Conservation (phyloP, 2,329 filamentous ascomycete species). For the Amauroascus verrucosus region DNA sequence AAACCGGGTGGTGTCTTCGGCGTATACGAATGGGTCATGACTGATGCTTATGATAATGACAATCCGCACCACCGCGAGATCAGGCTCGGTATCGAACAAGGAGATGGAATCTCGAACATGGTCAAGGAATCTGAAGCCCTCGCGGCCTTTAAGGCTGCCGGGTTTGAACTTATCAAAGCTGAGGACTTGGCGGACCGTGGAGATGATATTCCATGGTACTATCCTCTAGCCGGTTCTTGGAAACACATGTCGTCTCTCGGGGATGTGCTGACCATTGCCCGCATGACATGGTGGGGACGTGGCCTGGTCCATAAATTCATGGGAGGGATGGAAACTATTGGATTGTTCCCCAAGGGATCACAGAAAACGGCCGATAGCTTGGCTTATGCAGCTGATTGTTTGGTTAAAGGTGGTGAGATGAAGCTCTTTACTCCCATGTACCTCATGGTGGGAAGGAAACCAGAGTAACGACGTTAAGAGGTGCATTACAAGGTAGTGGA, state of each 20-base stretch:
- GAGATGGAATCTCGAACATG: conserved; percentile 97
- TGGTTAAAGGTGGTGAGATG: conserved; percentile 76
- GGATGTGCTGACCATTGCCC: conserved; percentile 71
- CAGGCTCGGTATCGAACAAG: conserved; percentile 87
- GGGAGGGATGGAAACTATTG: conserved; percentile 62
- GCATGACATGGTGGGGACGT: conserved; percentile 81
- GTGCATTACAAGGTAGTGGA: neutral
- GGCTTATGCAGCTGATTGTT: conserved; percentile 66
- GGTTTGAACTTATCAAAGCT: conserved; percentile 71
- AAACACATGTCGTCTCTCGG: conserved; percentile 69
- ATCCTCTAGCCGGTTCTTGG: conserved; percentile 75
- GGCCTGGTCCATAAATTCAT: conserved; percentile 64
- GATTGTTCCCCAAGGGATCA: conserved; percentile 68
- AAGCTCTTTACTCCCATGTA: conserved; percentile 99
- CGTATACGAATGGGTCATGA: conserved; percentile 99
- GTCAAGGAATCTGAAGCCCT: conserved; percentile 73
- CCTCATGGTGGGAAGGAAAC: conserved; percentile 88
- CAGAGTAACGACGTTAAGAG: conserved; percentile 33
- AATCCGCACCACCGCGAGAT: conserved; percentile 81
- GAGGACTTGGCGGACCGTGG: conserved; percentile 75
- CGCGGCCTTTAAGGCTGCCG: conserved; percentile 72
- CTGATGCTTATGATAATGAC: conserved; percentile 81
- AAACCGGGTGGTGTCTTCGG: conserved; percentile 95
- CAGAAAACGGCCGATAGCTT: conserved; percentile 93
- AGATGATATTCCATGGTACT: conserved; percentile 83